A percentile compares a stretch with the other conserved stretches of the same genome.
Evolutionary conservation across 2,329 filamentous ascomycete genomes (phyloP).

Genomic region (Penicillium fuscoglaucum): DNA sequence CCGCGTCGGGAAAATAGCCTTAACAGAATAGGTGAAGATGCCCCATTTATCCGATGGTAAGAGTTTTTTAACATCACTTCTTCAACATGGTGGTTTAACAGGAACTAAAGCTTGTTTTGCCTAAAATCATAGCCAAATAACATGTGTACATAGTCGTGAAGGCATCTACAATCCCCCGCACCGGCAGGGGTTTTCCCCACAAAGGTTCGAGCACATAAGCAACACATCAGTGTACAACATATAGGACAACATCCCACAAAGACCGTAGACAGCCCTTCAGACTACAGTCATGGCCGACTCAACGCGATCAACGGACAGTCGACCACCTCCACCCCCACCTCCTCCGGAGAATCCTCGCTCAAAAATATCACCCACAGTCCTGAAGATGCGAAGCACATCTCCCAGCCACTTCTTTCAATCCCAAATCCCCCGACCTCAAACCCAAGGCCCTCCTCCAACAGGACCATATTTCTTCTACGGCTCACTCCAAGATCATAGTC

Average conservation of each 20-base stretch:
- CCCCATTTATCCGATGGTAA: constrained; percentile 6
- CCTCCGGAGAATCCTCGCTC: background rate
- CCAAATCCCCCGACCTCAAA: background rate
- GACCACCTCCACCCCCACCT: constrained; percentile 8
- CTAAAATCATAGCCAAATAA: background rate
- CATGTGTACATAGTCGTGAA: background rate
- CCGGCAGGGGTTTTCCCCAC: background rate
- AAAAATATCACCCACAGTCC: constrained; percentile 4
- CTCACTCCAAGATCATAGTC: constrained; percentile 29
- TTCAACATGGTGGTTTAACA: background rate
- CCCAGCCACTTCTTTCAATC: background rate
- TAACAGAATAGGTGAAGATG: background rate
- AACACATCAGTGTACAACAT: too few relatives aligned
- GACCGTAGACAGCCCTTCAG: background rate
- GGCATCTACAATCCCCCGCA: background rate
- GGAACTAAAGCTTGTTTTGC: background rate
- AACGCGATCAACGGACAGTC: background rate
- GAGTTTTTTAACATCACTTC: background rate
- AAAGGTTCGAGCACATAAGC: background rate
- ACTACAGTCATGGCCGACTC: background rate
- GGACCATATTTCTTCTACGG: constrained; percentile 38
- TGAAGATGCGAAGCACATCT: constrained; percentile 8
- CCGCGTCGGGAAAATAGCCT: constrained; percentile 18
- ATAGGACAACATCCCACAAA: background rate
- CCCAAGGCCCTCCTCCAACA: constrained; percentile 4